These are phyloP conservation scores for Exophiala alcalophila DNA, from an alignment of 2,329 filamentous ascomycete genomes.

Conservation along the genomic window DNA sequence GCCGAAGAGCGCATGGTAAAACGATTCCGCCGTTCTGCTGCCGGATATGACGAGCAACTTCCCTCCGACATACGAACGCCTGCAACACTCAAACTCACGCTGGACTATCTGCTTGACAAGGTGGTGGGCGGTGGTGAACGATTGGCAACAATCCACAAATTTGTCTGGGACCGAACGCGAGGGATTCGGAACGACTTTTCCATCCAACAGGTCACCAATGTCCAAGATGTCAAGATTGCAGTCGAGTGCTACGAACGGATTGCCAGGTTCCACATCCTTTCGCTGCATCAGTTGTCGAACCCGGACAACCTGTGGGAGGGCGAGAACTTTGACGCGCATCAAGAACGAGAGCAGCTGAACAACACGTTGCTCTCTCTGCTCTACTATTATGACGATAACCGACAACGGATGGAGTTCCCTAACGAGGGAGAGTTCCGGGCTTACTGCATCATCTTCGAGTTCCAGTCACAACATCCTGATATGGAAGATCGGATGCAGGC, in stretches of 20 bases:
- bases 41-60: conserved; percentile 61
- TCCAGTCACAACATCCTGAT: conserved; percentile 52
- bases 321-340: conserved; percentile 55
- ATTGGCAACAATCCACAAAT: conserved; percentile 56
- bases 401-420: conserved; percentile 47
- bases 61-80: conserved; percentile 63
- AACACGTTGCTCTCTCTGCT: conserved; percentile 60
- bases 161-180: conserved; percentile 64
- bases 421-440: conserved; percentile 64
- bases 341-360: conserved; percentile 63
- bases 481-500: conserved; percentile 58
- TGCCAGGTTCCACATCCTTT: conserved; percentile 61
- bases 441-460: conserved; percentile 59
- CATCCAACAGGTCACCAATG: conserved; percentile 58
- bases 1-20: conserved; percentile 60
- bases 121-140: conserved; percentile 51
- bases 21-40: conserved; percentile 60
- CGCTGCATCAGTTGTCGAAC: conserved; percentile 57
- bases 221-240: conserved; percentile 55
- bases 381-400: conserved; percentile 59
- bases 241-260: conserved; percentile 62
- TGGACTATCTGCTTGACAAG: conserved; percentile 49
- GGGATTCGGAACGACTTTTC: conserved; percentile 65
- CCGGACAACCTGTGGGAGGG: conserved; percentile 48
- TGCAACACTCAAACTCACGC: conserved; percentile 44